Percentiles rank a stretch among this genome's conserved stretches.
phyloP scores from a whole-genome alignment of 1,139 yeast species.

The Debaryomycetaceae sp. region DNA sequence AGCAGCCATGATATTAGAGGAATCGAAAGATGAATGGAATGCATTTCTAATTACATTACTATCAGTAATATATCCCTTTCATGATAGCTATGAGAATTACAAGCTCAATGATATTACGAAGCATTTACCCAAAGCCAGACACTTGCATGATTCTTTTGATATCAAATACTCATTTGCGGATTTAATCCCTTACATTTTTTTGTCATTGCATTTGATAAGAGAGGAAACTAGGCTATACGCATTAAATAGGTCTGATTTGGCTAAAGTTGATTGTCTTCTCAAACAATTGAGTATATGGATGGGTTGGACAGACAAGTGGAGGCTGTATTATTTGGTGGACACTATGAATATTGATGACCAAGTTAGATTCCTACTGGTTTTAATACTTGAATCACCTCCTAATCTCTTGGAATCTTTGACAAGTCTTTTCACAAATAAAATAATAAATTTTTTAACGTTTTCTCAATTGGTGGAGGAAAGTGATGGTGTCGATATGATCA shows the following conservation, averaged over 20 bases:
- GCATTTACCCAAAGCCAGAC: slow-evolving; percentile 36
- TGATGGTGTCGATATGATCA: slow-evolving; percentile 52
- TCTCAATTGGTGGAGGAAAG: slow-evolving; percentile 68
- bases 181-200: slow-evolving; percentile 58
- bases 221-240: slow-evolving; percentile 71
- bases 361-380: slow-evolving; percentile 36
- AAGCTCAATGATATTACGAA: slow-evolving; percentile 34
- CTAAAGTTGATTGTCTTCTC: slow-evolving; percentile 50
- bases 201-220: slow-evolving; percentile 69
- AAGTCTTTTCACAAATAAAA: slow-evolving; percentile 44
- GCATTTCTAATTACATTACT: slow-evolving; percentile 55
- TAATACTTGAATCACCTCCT: slow-evolving; percentile 50
- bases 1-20: slow-evolving; percentile 45
- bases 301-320: slow-evolving; percentile 77
- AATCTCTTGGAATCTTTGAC: slow-evolving; percentile 52
- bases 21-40: slow-evolving; percentile 55
- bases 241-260: slow-evolving; percentile 33
- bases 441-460: slow-evolving; percentile 59
- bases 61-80: slow-evolving; percentile 45
- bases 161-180: slow-evolving; percentile 42
- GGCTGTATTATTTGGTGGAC: slow-evolving; percentile 47
- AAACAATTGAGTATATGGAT: slow-evolving; percentile 62
- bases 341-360: slow-evolving; percentile 19
- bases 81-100: slow-evolving; percentile 13
- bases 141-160: slow-evolving; percentile 24